phyloP scores from a whole-genome alignment of 768 basidiomycete species.

The Tylopilus balloui region DNA sequence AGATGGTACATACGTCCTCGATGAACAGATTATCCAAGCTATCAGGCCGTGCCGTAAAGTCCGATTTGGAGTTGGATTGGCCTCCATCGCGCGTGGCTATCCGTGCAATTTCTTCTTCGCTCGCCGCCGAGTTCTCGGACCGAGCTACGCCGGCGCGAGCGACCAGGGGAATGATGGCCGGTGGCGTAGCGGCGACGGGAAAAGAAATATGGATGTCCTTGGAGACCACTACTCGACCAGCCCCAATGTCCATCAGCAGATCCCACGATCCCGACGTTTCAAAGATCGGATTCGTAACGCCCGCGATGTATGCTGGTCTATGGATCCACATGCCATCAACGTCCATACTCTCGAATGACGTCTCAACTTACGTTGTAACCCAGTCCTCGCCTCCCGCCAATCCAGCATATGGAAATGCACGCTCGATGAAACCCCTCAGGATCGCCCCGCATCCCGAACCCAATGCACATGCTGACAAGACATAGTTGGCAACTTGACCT shows the following conservation, averaged over 20 bases:
- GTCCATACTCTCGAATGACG: not conserved
- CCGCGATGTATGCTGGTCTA: constrained; percentile 92
- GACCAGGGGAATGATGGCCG: constrained; percentile 42
- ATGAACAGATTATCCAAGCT: constrained; percentile 82
- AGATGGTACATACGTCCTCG: constrained; percentile 68
- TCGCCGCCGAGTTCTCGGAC: constrained; percentile 56
- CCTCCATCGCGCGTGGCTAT: constrained; percentile 43
- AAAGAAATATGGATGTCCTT: constrained; percentile 71
- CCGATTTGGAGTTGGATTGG: constrained; percentile 50
- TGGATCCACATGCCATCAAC: constrained; percentile 4
- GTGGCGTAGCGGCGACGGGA: constrained; percentile 42
- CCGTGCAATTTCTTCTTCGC: constrained; percentile 70
- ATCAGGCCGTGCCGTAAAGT: constrained; percentile 54
- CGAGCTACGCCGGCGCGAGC: constrained; percentile 59
- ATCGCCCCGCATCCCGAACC: constrained; percentile 86
- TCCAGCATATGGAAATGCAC: constrained; percentile 94
- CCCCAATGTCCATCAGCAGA: constrained; percentile 85
- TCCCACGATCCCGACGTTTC: constrained; percentile 88
- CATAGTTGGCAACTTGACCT: constrained; percentile 84
- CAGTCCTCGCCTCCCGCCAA: constrained; percentile 85
- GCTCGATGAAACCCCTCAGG: constrained; percentile 81
- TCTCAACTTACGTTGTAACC: constrained; percentile 69
- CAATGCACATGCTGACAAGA: constrained; percentile 90
- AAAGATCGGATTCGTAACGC: constrained; percentile 96
- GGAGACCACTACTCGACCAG: constrained; percentile 80